Base-by-base conservation (phyloP, 75 land plant genomes). In the Larix kaempferi region DNA sequence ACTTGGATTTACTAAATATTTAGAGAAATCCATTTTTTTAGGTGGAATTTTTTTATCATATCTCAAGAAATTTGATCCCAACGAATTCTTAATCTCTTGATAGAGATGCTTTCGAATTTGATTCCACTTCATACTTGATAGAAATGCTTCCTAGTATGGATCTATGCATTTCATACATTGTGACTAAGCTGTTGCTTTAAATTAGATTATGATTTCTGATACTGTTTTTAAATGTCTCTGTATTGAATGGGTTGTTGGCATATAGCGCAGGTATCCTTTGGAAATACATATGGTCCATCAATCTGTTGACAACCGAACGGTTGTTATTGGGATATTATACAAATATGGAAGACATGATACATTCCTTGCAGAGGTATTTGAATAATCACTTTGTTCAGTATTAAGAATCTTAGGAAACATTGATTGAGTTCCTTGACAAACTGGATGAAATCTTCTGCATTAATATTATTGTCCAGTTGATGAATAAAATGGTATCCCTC, bases 231-330 rank as follows among this genome's bases (percentile, higher is more conserved):
- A 44, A 44, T 44, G 11, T 8, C 52, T 49, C 11, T 49, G 11
- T 8, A 49, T 49, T 49, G 52, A 49, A 49, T 8, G 52, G 52
- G 52, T 8, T 49, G 52, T 49, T 49, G 11, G 52, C 52, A 49
- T 26, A 22, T 74, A 26, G 17, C 21, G 8, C 74, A 86, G 84
- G 13, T 84, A 80, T 64, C 59, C 74, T 0, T 17, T 84, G 69
- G 88, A 86, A 56, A 65, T 84, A 5, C 88, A 86, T 54, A 13
- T 84, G 56, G 88, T 86, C 23, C 88, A 86, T 39, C 13, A 55
- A 57, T 84, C 80, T 62, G 7, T 44, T 12, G 62, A 78, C 21
- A 74, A 74, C 37, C 63, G 80, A 63, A 63, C 74, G 2, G 79
- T 72, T 3, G 82, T 86, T 26, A 58, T 80, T 73, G 88, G 82